phyloP scores from a whole-genome alignment of 2,329 filamentous ascomycete species.

The Aspergillus arachidicola region DNA sequence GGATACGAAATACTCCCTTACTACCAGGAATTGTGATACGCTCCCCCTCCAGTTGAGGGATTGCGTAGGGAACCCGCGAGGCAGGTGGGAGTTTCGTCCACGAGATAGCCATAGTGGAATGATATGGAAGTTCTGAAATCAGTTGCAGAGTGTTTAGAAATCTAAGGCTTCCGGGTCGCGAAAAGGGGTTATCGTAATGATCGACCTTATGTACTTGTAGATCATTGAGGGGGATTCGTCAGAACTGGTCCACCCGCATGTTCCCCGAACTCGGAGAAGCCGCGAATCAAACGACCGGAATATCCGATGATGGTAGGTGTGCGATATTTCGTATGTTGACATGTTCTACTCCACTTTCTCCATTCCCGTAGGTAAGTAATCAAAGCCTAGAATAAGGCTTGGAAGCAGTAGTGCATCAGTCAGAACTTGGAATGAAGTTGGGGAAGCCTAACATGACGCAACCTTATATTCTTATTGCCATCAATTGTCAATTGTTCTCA shows the following conservation, averaged over 20 bases:
- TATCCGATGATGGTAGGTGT: constrained; percentile 15
- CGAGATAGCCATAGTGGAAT: constrained; percentile 25
- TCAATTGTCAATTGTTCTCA: neutral
- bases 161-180: neutral
- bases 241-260: constrained; percentile 12
- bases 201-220: neutral
- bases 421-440: neutral
- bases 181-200: neutral
- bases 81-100: constrained; percentile 39
- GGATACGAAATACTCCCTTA: constrained; percentile 54
- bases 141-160: neutral
- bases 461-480: neutral
- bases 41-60: constrained; percentile 55
- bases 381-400: neutral
- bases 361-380: neutral
- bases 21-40: constrained; percentile 56
- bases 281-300: constrained; percentile 17
- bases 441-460: neutral
- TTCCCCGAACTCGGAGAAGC: constrained; percentile 22
- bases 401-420: neutral
- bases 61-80: constrained; percentile 47
- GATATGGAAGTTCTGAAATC: too few relatives aligned
- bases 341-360: neutral
- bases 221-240: neutral
- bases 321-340: neutral